Evolutionary conservation across 148 eudicot species (phyloP).

Genomic region (Heliamphora exappendiculata): DNA sequence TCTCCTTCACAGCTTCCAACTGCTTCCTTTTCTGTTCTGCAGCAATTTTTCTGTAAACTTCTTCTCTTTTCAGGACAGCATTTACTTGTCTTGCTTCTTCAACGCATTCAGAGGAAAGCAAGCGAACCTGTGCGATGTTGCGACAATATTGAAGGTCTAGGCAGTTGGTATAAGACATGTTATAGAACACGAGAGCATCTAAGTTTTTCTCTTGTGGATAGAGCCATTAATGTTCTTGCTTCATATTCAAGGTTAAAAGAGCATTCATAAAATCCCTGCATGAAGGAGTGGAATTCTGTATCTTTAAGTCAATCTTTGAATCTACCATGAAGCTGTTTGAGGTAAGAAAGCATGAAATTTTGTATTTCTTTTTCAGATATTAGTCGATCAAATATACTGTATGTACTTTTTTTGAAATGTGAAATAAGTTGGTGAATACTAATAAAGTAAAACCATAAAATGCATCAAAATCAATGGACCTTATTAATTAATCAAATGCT

Average conservation of each 20-base stretch:
- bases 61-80: slow-evolving; percentile 60
- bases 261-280: background rate
- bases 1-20: slow-evolving; percentile 50
- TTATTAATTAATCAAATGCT: background rate
- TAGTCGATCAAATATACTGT: too few relatives aligned
- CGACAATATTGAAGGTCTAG: background rate
- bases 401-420: background rate
- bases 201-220: background rate
- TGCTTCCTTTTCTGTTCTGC: slow-evolving; percentile 54
- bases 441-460: background rate
- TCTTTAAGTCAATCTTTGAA: background rate
- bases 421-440: background rate
- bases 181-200: background rate
- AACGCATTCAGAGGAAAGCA: slow-evolving; percentile 49
- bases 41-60: slow-evolving; percentile 48
- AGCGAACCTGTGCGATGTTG: slow-evolving; percentile 39
- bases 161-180: background rate
- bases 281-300: background rate
- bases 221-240: background rate
- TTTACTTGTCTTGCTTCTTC: slow-evolving; percentile 53
- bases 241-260: background rate
- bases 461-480: background rate
- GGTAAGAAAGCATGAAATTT: background rate
- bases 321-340: background rate
- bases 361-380: too few relatives aligned